Evolutionary conservation across 805 yeast species (phyloP).

Genomic region (Kuraishia cidri): DNA sequence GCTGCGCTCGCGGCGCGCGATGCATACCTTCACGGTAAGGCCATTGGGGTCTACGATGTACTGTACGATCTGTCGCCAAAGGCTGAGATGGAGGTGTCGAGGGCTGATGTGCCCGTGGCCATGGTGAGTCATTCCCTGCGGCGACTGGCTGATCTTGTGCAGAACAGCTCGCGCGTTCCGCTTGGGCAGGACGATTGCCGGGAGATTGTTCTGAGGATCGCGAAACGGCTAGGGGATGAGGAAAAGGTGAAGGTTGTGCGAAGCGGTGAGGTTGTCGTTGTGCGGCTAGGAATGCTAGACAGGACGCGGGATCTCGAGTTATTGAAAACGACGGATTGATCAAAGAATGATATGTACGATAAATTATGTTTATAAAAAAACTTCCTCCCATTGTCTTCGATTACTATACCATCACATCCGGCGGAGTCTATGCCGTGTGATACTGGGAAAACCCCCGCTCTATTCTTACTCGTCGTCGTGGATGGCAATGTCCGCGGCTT

Average conservation of each 20-base stretch:
- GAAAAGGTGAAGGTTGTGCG: background rate
- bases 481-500: conserved; percentile 84
- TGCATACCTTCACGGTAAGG: conserved; percentile 1
- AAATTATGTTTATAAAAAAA: too few species aligned
- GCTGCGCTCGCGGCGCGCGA: background rate
- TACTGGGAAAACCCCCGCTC: too few species aligned
- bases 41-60: conserved; percentile 1
- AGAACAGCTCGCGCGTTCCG: conserved; percentile 2
- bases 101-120: too few species aligned
- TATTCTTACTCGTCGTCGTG: conserved; percentile 16
- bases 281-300: background rate
- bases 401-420: too few species aligned
- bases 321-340: background rate
- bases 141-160: background rate
- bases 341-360: background rate
- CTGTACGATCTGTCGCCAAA: conserved; percentile 4
- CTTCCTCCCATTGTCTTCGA: too few species aligned
- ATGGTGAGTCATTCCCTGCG: background rate
- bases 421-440: too few species aligned
- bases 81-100: too few species aligned
- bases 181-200: background rate
- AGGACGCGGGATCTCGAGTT: background rate
- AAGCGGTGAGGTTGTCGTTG: background rate
- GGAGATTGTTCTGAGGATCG: background rate
- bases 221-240: background rate